Percentiles rank a stretch among this genome's conserved stretches.
phyloP scores from a whole-genome alignment of 2,329 filamentous ascomycete genomes.

The Parastagonospora avenae region DNA sequence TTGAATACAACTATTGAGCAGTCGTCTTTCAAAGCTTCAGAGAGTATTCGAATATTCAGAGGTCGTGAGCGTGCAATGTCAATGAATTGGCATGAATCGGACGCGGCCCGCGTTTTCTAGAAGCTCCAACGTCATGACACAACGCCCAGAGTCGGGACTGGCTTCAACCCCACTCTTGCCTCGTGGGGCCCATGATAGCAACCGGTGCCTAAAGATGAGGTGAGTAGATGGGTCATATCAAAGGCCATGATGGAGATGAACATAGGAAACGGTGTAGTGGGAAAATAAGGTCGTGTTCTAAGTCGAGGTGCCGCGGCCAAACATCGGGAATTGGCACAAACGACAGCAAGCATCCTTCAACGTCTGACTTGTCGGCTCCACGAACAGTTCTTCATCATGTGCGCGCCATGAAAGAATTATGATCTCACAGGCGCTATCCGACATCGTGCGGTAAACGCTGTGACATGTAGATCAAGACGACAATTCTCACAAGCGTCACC shows the following conservation, averaged over 20 bases:
- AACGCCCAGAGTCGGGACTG: slow-evolving; percentile 5
- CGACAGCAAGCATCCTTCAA: too few relatives aligned
- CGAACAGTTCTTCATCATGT: too few relatives aligned
- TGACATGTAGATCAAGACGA: too few relatives aligned
- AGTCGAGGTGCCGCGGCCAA: background rate
- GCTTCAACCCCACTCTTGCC: slow-evolving; percentile 24
- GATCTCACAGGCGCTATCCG: too few relatives aligned
- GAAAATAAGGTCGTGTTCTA: background rate
- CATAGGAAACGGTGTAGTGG: background rate
- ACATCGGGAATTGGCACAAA: background rate
- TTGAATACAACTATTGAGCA: background rate
- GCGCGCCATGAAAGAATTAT: too few relatives aligned
- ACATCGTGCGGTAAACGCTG: too few relatives aligned
- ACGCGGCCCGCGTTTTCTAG: background rate
- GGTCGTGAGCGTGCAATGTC: background rate
- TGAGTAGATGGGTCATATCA: background rate
- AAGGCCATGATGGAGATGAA: background rate
- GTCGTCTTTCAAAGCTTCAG: background rate
- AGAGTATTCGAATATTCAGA: background rate
- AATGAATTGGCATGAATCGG: background rate
- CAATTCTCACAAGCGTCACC: too few relatives aligned
- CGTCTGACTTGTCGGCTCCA: too few relatives aligned
- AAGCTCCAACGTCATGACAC: slow-evolving; percentile 21
- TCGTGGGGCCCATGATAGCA: background rate
- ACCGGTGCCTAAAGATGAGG: background rate